phyloP scores from a whole-genome alignment of 441 rosid species.

The Jatropha podagrica region DNA sequence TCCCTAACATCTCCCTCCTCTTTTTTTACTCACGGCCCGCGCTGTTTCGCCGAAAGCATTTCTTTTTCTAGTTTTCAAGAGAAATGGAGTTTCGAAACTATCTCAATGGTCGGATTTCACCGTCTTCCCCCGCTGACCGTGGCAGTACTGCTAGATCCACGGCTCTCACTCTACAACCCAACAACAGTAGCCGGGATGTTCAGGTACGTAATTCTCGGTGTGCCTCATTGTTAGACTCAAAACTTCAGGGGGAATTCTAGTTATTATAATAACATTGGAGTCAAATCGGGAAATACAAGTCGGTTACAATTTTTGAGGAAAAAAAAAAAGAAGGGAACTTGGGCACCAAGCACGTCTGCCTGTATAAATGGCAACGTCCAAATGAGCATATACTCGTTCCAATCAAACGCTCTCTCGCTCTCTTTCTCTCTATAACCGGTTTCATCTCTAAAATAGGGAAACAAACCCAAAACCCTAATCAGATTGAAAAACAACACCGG shows the following conservation, averaged over 20 bases:
- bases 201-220: conserved; percentile 33
- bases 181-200: conserved; percentile 46
- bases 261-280: no score
- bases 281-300: no score
- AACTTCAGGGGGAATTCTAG: no score
- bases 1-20: background rate
- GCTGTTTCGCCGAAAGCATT: background rate
- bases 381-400: no score
- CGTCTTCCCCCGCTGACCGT: conserved; percentile 24
- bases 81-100: conserved; percentile 38
- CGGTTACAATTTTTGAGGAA: no score
- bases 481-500: background rate
- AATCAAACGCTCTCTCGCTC: no score
- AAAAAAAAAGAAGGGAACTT: no score
- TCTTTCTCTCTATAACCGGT: no score
- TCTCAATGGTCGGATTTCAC: conserved; percentile 33
- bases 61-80: background rate
- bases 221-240: no score
- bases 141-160: conserved; percentile 28
- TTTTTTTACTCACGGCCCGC: background rate
- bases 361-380: no score
- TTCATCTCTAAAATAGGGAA: no score
- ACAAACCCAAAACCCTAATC: background rate
- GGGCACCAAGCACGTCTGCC: no score
- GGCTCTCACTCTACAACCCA: conserved; percentile 35